A percentile compares a stretch with the other conserved stretches of the same genome.
phyloP scores from a whole-genome alignment of 108 stramenopile species.

The Nannochloropsis salina region DNA sequence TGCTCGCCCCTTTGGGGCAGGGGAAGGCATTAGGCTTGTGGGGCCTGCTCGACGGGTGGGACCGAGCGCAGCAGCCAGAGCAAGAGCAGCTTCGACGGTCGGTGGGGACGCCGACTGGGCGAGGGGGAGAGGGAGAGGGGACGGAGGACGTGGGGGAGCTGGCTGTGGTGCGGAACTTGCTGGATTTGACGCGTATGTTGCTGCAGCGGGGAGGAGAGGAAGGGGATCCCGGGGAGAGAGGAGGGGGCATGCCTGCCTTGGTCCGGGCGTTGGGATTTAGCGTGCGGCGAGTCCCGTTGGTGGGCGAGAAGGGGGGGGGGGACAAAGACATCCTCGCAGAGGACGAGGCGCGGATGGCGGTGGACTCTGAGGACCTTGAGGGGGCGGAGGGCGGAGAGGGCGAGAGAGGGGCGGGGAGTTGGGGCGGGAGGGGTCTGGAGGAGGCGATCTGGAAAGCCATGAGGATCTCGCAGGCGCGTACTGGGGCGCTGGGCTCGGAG shows the following conservation, averaged over 20 bases:
- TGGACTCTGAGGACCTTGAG: neutral
- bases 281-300: neutral
- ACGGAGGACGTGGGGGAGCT: neutral
- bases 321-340: neutral
- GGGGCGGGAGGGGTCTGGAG: neutral
- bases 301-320: neutral
- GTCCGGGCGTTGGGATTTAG: slow-evolving; percentile 12
- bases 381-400: neutral
- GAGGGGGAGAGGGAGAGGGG: neutral
- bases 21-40: neutral
- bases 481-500: neutral
- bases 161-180: neutral
- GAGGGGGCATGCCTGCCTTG: neutral
- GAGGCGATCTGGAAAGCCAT: neutral
- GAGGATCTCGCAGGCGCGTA: neutral
- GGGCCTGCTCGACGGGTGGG: neutral
- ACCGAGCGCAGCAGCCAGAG: neutral
- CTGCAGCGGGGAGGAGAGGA: neutral
- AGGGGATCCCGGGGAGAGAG: neutral
- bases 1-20: neutral
- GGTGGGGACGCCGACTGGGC: neutral
- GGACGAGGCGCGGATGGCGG: neutral
- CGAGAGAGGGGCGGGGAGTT: neutral
- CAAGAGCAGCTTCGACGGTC: neutral
- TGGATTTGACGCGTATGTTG: neutral